Evolutionary conservation across 2,329 filamentous ascomycete species (phyloP).

Genomic region (Drechslerella dactyloides): DNA sequence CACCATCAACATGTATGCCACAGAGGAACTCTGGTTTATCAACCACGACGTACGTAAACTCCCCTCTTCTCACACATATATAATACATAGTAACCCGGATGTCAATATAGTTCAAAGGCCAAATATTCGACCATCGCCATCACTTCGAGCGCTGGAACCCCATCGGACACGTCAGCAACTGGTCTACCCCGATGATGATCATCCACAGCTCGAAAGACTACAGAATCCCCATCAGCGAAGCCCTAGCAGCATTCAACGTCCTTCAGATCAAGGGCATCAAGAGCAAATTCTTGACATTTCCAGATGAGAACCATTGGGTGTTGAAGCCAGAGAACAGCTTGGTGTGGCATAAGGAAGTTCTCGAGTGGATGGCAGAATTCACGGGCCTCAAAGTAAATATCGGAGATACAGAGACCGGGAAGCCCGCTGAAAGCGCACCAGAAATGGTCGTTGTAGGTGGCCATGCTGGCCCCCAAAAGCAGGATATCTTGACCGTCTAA

Average conservation of each 20-base stretch:
- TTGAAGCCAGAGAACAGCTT: conserved; percentile 89
- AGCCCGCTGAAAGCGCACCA: conserved; percentile 18
- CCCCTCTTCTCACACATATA: conserved; percentile 54
- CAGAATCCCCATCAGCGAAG: conserved; percentile 82
- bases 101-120: conserved; percentile 62
- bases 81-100: neutral
- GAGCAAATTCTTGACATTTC: conserved; percentile 80
- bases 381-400: conserved; percentile 8
- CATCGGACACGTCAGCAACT: conserved; percentile 68
- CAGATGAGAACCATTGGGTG: conserved; percentile 82
- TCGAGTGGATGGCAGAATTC: conserved; percentile 67
- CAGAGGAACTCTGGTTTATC: conserved; percentile 74
- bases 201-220: conserved; percentile 94
- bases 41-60: conserved; percentile 68
- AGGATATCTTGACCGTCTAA: conserved; percentile 21
- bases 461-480: neutral
- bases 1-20: conserved; percentile 69
- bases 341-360: conserved; percentile 85
- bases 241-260: conserved; percentile 82
- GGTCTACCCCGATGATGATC: conserved; percentile 85
- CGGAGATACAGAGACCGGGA: conserved; percentile 21
- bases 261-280: conserved; percentile 76
- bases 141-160: conserved; percentile 75
- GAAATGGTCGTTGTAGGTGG: conserved; percentile 17
- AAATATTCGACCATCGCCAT: conserved; percentile 65